Evolutionary conservation across 2,329 filamentous ascomycete genomes (phyloP), one percentile per base, ranked within the genome.

Genomic region (Arthrobotrys sinensis): DNA sequence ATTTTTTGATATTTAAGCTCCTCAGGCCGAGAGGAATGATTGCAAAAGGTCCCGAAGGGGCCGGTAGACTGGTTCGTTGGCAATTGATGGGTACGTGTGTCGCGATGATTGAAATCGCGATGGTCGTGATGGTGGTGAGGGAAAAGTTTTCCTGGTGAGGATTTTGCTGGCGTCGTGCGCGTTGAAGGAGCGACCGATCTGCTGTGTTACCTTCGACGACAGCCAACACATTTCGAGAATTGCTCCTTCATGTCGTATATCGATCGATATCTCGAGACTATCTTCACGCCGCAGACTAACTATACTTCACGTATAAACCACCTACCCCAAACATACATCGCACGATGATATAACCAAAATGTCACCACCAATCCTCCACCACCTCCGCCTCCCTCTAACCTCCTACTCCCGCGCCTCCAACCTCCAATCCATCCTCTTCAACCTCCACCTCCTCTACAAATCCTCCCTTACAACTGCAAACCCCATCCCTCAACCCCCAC

Each of bases 401-500:
- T 45, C 63, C 60, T 81, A 81, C 72, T 36, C 32, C 36, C 38
- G 55, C 12, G 78, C 79, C 53, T 57, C 77, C 5, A 66, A 34
- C 8, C 64, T 82, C 48, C 81, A 82, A 79, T 66, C 75, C 28
- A 73, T 77, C 38, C 72, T 82, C 50, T 79, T 80, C 40, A 68
- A 69, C 16, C 57, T 60, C 40, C 72, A 72, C 36, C 77, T 69
- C 52, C 69, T 79, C 45, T 46, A 67, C 50, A 79, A 68, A 69
- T 66, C 73, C 55, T 50, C 77, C 32, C 46, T 46, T 3, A 43
- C 57, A 12, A 50, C 57, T 1, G 16, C 28, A 6, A 36, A 52
- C 2, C 21, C 71, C 19, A 50, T 50, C 19, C 19, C 34, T 14
- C 84, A 88, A 7, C 91, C 91, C 0, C 86, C 87, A 12, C 92